phyloP scores from a whole-genome alignment of 345 rosid genomes.

The Euclidium syriacum region DNA sequence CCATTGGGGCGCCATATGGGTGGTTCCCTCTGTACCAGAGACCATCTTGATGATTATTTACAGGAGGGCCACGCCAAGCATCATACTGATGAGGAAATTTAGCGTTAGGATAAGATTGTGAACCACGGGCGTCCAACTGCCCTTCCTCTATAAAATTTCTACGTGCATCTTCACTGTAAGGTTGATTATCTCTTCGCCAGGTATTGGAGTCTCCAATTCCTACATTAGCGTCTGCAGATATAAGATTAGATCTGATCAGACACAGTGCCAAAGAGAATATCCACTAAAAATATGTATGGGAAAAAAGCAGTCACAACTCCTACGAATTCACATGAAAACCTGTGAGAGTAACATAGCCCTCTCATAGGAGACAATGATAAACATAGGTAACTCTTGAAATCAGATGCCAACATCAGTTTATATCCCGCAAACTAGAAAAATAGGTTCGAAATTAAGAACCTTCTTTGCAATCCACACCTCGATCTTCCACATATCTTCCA shows the following conservation, averaged over 20 bases:
- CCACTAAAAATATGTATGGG: background rate
- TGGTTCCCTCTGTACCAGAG: slow-evolving; percentile 92
- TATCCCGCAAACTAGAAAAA: slow-evolving; percentile 2
- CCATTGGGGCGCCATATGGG: slow-evolving; percentile 70
- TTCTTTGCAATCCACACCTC: slow-evolving; percentile 33
- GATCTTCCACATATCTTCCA: slow-evolving; percentile 42
- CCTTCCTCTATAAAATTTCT: slow-evolving; percentile 56
- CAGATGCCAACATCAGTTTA: slow-evolving; percentile 5
- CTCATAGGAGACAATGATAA: slow-evolving; percentile 2
- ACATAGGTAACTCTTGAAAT: background rate
- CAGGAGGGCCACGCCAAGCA: slow-evolving; percentile 77
- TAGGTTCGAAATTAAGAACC: slow-evolving; percentile 36
- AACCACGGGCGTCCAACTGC: slow-evolving; percentile 58
- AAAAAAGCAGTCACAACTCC: background rate
- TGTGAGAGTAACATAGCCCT: slow-evolving; percentile 9
- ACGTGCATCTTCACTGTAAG: slow-evolving; percentile 53
- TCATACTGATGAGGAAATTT: slow-evolving; percentile 61
- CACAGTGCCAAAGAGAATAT: background rate
- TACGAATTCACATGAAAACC: background rate
- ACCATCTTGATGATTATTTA: slow-evolving; percentile 79
- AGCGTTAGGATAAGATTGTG: slow-evolving; percentile 56
- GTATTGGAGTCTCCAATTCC: slow-evolving; percentile 40
- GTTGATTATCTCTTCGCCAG: slow-evolving; percentile 66
- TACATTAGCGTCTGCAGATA: slow-evolving; percentile 34
- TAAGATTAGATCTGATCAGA: slow-evolving; percentile 3